phyloP scores from a whole-genome alignment of 2,329 filamentous ascomycete species.

The Magnaporthiopsis rhizophila region DNA sequence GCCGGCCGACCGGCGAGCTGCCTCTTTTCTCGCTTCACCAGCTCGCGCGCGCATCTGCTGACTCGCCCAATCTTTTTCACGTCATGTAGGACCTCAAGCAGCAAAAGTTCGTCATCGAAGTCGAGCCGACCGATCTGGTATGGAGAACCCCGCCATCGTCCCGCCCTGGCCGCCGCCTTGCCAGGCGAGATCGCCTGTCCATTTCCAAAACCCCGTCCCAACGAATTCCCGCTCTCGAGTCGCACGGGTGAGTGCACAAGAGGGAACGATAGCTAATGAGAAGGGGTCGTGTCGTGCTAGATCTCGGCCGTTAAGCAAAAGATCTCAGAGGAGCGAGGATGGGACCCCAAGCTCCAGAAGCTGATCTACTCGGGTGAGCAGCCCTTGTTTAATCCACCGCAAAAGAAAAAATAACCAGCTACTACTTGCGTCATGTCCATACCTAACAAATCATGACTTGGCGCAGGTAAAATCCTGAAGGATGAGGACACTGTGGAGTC shows the following conservation, averaged over 20 bases:
- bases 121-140: slow-evolving; percentile 88
- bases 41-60: slow-evolving; percentile 6
- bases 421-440: background rate
- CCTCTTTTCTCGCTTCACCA: too few species aligned
- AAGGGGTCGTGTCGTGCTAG: slow-evolving; percentile 34
- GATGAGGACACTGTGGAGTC: slow-evolving; percentile 95
- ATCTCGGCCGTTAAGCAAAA: slow-evolving; percentile 88
- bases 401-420: background rate
- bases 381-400: background rate
- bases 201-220: slow-evolving; percentile 11
- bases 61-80: slow-evolving; percentile 12
- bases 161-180: slow-evolving; percentile 13
- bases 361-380: slow-evolving; percentile 91
- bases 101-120: slow-evolving; percentile 95
- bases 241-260: too few species aligned
- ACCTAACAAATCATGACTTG: slow-evolving; percentile 5
- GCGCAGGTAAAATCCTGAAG: slow-evolving; percentile 89
- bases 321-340: slow-evolving; percentile 86
- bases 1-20: too few species aligned
- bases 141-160: slow-evolving; percentile 30
- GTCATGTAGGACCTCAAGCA: slow-evolving; percentile 85
- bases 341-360: slow-evolving; percentile 85
- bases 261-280: too few species aligned
- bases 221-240: too few species aligned
- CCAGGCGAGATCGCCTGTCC: slow-evolving; percentile 10